Evolutionary conservation across 371 early-diverging fungal species (phyloP).

Genomic region (Saksenaea oblongispora): DNA sequence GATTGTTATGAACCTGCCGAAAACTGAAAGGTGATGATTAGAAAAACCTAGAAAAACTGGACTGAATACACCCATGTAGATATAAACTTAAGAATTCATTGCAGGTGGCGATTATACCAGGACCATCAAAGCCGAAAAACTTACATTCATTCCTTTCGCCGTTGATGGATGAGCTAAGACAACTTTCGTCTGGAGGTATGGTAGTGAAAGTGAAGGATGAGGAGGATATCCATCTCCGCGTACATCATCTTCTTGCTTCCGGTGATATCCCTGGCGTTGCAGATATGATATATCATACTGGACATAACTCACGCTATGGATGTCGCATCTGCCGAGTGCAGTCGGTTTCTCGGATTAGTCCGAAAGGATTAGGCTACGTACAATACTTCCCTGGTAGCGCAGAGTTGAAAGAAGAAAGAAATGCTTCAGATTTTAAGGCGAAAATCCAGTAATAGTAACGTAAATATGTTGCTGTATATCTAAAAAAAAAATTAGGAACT

Average conservation of each 20-base stretch:
- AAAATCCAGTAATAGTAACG: neutral
- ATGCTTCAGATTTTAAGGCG: neutral
- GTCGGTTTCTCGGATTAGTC: neutral
- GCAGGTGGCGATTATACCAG: constrained; percentile 7
- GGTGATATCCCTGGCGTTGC: constrained; percentile 13
- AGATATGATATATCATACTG: neutral
- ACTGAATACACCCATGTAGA: neutral
- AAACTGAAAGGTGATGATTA: constrained; percentile 3
- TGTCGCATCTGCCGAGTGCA: constrained; percentile 8
- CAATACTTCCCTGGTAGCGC: neutral
- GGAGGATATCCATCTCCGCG: neutral
- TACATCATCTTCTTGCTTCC: constrained; percentile 3
- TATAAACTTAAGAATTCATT: constrained; percentile 5
- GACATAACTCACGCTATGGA: constrained; percentile 9
- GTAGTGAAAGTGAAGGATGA: neutral
- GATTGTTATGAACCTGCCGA: constrained; percentile 6
- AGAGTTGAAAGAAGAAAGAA: neutral
- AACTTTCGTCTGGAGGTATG: constrained; percentile 1
- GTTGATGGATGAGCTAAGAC: constrained; percentile 6
- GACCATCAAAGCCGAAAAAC: neutral
- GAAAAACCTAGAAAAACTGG: neutral
- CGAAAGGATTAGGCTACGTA: neutral
- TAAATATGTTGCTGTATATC: neutral
- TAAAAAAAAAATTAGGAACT: neutral
- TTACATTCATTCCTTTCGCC: constrained; percentile 4